These are phyloP conservation scores for Tuber melanosporum DNA, from an alignment of 495 filamentous ascomycete species.

Conservation along the genomic window DNA sequence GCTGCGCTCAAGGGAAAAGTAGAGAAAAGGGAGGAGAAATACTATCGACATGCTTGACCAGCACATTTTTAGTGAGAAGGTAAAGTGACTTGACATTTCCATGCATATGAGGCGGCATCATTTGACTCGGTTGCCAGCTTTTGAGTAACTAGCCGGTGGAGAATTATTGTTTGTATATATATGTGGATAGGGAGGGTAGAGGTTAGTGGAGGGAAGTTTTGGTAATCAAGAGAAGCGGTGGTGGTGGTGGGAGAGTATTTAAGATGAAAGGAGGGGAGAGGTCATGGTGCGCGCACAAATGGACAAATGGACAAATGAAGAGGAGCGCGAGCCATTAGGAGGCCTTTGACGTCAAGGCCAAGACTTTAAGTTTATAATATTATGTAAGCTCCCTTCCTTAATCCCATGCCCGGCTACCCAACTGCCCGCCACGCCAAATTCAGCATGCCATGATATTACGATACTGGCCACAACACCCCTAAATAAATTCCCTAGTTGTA, in stretches of 20 bases:
- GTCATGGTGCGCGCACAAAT: not conserved
- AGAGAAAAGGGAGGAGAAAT: not conserved
- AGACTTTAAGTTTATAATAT: not conserved
- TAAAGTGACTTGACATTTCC: conserved; percentile 38
- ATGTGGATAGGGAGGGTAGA: not conserved
- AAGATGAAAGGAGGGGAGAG: conserved; percentile 3
- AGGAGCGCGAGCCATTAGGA: not conserved
- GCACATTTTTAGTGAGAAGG: conserved; percentile 30
- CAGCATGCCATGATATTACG: not conserved
- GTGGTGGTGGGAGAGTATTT: not conserved
- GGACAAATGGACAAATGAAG: not conserved
- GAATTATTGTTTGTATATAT: not conserved
- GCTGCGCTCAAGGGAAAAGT: not conserved
- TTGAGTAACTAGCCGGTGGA: not conserved
- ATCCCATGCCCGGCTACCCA: not conserved
- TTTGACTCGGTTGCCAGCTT: not conserved
- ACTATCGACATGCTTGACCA: conserved; percentile 37
- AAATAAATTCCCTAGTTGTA: not conserved
- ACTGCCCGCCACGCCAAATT: not conserved
- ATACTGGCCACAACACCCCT: not conserved
- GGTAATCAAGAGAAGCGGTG: not conserved
- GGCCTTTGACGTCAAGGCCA: not conserved
- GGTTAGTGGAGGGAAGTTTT: not conserved
- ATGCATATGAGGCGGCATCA: conserved; percentile 18
- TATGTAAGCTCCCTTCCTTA: not conserved